Evolutionary conservation across 208 protist species (phyloP).

Genomic region (Vickermania ingenoplastis): DNA sequence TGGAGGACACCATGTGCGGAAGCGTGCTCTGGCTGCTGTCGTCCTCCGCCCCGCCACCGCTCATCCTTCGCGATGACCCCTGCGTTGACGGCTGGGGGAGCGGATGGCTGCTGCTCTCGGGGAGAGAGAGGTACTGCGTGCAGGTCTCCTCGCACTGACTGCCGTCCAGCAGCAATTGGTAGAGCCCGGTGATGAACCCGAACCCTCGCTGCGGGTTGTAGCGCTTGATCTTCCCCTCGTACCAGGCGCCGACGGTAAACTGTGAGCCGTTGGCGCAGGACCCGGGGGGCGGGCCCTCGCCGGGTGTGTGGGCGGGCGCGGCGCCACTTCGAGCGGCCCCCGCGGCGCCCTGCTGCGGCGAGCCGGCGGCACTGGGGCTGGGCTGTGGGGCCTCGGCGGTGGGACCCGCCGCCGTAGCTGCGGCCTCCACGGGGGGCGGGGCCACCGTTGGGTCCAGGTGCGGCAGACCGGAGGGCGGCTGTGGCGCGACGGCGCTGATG

Average conservation of each 20-base stretch:
- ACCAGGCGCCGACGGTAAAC: constrained; percentile 34
- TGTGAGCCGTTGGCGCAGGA: constrained; percentile 25
- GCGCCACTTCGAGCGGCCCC: not conserved
- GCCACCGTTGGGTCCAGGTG: too few relatives aligned
- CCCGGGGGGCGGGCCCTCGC: not conserved
- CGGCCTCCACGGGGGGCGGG: too few relatives aligned
- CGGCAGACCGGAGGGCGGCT: too few relatives aligned
- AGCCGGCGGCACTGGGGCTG: too few relatives aligned
- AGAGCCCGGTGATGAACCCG: constrained; percentile 53
- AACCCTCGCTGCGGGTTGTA: constrained; percentile 69
- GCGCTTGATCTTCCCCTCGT: constrained; percentile 60
- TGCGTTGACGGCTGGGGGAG: not conserved
- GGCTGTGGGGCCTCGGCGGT: too few relatives aligned
- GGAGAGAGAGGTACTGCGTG: constrained; percentile 9
- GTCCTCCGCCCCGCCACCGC: not conserved
- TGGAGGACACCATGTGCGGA: not conserved
- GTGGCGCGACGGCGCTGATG: too few relatives aligned
- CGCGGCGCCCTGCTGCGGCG: not conserved
- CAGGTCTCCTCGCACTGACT: constrained; percentile 13
- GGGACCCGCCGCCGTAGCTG: too few relatives aligned
- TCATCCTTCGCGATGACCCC: not conserved
- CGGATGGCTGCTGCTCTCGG: constrained; percentile 8
- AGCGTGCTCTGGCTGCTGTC: not conserved
- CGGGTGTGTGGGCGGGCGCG: not conserved
- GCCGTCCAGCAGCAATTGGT: constrained; percentile 18